Conservation (phyloP, 176 grass and related monocot genomes). For the Musa acuminata region DNA sequence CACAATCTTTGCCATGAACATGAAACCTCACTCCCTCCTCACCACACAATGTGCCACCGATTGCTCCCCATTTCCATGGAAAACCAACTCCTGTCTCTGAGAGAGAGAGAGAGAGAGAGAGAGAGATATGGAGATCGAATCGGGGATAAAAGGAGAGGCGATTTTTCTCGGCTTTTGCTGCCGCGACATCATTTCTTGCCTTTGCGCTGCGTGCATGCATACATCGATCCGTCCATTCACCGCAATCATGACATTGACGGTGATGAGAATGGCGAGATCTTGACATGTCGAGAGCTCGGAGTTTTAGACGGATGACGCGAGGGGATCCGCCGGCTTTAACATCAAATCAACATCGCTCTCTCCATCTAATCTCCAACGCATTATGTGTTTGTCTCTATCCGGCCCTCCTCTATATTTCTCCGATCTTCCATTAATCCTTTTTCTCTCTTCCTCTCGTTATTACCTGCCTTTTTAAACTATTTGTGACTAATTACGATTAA, state of each 20-base stretch:
- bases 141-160: background rate
- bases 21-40: background rate
- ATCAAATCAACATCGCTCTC: background rate
- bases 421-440: no score
- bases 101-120: no score
- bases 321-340: background rate
- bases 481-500: no score
- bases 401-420: background rate
- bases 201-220: background rate
- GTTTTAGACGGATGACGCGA: background rate
- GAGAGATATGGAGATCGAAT: no score
- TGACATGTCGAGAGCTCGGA: constrained; percentile 2
- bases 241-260: background rate
- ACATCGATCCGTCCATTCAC: constrained; percentile 4
- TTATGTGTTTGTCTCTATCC: background rate
- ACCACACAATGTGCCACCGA: no score
- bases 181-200: no score
- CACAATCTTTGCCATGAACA: background rate
- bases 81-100: no score
- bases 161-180: no score
- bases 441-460: no score
- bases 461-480: no score
- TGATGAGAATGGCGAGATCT: background rate
- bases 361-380: background rate
- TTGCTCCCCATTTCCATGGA: no score